A percentile compares a stretch with the other conserved stretches of the same genome.
These are phyloP conservation scores for Bimuria novae-zelandiae DNA, from an alignment of 2,329 filamentous ascomycete species.

Conservation along the genomic window DNA sequence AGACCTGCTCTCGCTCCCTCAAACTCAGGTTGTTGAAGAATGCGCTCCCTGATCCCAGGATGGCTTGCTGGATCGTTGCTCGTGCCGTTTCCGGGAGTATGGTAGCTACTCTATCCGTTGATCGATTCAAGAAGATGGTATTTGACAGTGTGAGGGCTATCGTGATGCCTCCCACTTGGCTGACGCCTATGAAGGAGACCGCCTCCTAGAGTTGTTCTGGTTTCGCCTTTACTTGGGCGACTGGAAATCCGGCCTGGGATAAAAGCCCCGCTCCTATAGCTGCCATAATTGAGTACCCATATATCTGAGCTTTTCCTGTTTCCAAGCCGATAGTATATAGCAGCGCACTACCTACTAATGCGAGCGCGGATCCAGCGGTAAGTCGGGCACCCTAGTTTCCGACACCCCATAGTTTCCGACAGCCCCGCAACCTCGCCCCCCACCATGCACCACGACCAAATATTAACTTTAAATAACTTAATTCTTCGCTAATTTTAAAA, in stretches of 20 bases:
- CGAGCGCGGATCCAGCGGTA: background rate
- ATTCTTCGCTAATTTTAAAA: too few relatives aligned
- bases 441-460: too few relatives aligned
- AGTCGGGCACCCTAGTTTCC: too few relatives aligned
- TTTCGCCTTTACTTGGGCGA: conserved; percentile 9
- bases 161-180: background rate
- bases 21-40: background rate
- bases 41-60: background rate
- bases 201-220: background rate
- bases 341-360: background rate
- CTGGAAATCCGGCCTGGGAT: conserved; percentile 9
- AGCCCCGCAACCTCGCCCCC: too few relatives aligned
- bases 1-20: background rate
- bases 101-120: background rate
- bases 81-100: background rate
- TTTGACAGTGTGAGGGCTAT: background rate
- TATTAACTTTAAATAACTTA: too few relatives aligned
- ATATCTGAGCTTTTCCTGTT: conserved; percentile 5
- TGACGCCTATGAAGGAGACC: background rate
- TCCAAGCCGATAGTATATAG: background rate
- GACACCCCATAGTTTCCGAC: too few relatives aligned
- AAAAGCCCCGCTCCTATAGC: conserved; percentile 9
- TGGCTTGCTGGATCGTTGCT: background rate
- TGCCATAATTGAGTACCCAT: conserved; percentile 7
- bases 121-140: background rate